Evolutionary conservation across 2,329 filamentous ascomycete species (phyloP).

Genomic region (Neonectria coccinea): DNA sequence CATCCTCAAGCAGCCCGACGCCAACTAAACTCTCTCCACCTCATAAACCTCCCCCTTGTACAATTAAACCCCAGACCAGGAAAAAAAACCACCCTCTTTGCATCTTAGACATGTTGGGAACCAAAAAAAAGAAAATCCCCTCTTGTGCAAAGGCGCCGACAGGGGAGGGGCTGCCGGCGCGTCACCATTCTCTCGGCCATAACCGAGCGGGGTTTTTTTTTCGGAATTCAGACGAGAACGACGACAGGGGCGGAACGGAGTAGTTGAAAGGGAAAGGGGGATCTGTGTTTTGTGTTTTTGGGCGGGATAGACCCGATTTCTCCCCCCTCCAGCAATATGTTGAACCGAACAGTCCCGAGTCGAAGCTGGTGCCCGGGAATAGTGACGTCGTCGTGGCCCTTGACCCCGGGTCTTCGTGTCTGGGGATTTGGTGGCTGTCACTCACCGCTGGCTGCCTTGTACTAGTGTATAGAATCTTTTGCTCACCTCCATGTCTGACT

Average conservation of each 20-base stretch:
- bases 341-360: constrained; percentile 5
- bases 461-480: constrained; percentile 53
- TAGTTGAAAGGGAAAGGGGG: background rate
- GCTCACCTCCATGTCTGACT: constrained; percentile 27
- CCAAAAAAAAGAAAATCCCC: constrained; percentile 12
- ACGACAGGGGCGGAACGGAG: background rate
- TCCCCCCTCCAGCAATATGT: constrained; percentile 13
- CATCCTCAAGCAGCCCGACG: constrained; percentile 92
- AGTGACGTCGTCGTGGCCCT: constrained; percentile 3
- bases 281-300: constrained; percentile 14
- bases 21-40: constrained; percentile 65
- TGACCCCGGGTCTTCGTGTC: constrained; percentile 2
- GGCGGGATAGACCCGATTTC: constrained; percentile 9
- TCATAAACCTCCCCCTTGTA: constrained; percentile 40
- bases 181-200: constrained; percentile 4
- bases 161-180: constrained; percentile 24
- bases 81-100: constrained; percentile 20
- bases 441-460: constrained; percentile 46
- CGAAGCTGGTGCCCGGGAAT: constrained; percentile 12
- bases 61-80: constrained; percentile 38
- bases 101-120: constrained; percentile 37
- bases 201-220: background rate
- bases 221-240: constrained; percentile 4
- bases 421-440: constrained; percentile 16
- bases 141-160: constrained; percentile 23